Conservation (phyloP, 2,329 filamentous ascomycete species). For the Fusarium sp. region DNA sequence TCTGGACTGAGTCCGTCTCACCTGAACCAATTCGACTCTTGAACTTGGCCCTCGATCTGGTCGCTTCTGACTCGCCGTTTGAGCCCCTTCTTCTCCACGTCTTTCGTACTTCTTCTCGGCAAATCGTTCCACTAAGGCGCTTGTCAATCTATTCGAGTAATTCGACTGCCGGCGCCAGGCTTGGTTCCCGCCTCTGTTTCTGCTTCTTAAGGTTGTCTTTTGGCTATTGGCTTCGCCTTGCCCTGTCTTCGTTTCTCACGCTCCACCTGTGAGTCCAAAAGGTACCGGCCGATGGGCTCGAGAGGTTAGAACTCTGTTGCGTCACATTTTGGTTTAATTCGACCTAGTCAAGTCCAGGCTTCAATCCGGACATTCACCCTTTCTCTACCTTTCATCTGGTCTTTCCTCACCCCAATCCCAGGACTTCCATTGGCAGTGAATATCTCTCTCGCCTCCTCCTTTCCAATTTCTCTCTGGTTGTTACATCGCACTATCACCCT, state of each 20-base stretch:
- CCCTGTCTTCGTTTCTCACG: conserved; percentile 2
- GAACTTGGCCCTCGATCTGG: conserved; percentile 34
- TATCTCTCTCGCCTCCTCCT: background rate
- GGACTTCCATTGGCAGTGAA: background rate
- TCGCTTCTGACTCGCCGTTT: conserved; percentile 33
- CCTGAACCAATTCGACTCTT: conserved; percentile 32
- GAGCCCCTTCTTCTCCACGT: conserved; percentile 31
- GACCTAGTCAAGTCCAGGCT: background rate
- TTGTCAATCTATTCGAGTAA: conserved; percentile 17
- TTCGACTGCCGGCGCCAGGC: conserved; percentile 33
- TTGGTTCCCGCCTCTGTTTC: conserved; percentile 28
- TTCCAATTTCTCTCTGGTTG: background rate
- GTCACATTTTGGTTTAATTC: conserved; percentile 9
- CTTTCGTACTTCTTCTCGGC: conserved; percentile 16
- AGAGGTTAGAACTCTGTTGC: background rate
- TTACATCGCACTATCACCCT: conserved; percentile 26
- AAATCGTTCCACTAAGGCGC: conserved; percentile 26
- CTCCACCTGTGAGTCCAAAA: conserved; percentile 16
- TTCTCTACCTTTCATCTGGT: conserved; percentile 4
- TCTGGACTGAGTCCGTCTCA: conserved; percentile 28
- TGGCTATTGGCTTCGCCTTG: conserved; percentile 20
- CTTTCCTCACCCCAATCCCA: background rate
- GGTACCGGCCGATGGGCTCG: background rate
- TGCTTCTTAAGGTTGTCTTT: conserved; percentile 2
- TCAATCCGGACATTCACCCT: background rate